Conservation (phyloP, 495 filamentous ascomycete genomes). For the Symbiotaphrina buchneri region DNA sequence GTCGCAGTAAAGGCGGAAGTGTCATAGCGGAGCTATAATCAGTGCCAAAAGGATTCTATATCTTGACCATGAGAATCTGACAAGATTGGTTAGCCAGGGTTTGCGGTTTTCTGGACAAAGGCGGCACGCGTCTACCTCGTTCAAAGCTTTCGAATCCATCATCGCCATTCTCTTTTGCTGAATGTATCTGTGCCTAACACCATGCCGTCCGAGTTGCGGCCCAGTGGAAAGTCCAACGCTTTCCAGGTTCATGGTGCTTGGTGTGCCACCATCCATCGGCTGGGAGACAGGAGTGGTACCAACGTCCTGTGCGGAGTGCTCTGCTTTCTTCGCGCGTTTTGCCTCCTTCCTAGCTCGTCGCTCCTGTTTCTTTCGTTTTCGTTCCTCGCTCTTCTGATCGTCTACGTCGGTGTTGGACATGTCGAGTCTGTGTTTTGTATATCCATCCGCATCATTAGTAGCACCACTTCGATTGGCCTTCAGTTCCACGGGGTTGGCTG, state of each 20-base stretch:
- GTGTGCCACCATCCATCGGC: conserved; percentile 6
- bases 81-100: conserved; percentile 13
- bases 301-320: conserved; percentile 9
- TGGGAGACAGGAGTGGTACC: conserved; percentile 7
- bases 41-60: too few species aligned
- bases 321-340: conserved; percentile 15
- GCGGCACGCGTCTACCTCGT: conserved; percentile 52
- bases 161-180: conserved; percentile 56
- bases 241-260: conserved; percentile 20
- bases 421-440: neutral
- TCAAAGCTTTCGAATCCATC: conserved; percentile 46
- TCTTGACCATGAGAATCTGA: conserved; percentile 57
- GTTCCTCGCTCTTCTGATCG: conserved; percentile 15
- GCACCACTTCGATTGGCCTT: neutral
- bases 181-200: conserved; percentile 48
- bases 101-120: conserved; percentile 1
- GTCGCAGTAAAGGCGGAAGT: too few species aligned
- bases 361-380: conserved; percentile 25
- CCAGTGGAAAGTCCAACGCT: conserved; percentile 10
- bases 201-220: too few species aligned
- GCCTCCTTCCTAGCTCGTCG: conserved; percentile 16
- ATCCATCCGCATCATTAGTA: neutral
- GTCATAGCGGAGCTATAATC: too few species aligned
- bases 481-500: conserved; percentile 4
- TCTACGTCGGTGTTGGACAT: neutral